phyloP scores from a whole-genome alignment of 2,329 filamentous ascomycete genomes.

The Rhynchosporium graminicola region DNA sequence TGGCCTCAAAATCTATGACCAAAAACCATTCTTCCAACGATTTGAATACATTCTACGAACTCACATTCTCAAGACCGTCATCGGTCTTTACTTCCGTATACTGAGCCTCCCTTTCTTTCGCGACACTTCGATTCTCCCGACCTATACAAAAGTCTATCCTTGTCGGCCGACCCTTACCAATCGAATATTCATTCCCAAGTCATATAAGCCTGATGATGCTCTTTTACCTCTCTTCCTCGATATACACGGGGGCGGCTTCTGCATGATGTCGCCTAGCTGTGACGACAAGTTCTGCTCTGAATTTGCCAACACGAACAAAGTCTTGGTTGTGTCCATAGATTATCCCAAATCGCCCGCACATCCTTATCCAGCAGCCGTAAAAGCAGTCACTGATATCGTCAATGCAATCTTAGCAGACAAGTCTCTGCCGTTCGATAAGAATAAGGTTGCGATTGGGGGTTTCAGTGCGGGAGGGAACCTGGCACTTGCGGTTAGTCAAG shows the following conservation, averaged over 20 bases:
- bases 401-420: slow-evolving; percentile 46
- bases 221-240: slow-evolving; percentile 47
- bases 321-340: slow-evolving; percentile 50
- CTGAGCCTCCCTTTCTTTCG: slow-evolving; percentile 24
- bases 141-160: slow-evolving; percentile 30
- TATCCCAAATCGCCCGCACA: slow-evolving; percentile 51
- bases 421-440: slow-evolving; percentile 48
- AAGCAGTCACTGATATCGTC: slow-evolving; percentile 50
- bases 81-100: slow-evolving; percentile 17
- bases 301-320: slow-evolving; percentile 45
- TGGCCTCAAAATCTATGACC: slow-evolving; percentile 11
- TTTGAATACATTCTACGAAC: slow-evolving; percentile 19
- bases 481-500: slow-evolving; percentile 46
- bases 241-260: slow-evolving; percentile 56
- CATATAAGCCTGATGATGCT: slow-evolving; percentile 28
- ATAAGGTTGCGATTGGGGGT: slow-evolving; percentile 48
- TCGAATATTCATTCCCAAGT: slow-evolving; percentile 44
- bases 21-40: slow-evolving; percentile 18
- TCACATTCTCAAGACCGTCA: slow-evolving; percentile 22
- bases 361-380: slow-evolving; percentile 48
- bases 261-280: slow-evolving; percentile 45
- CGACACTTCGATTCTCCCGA: slow-evolving; percentile 27
- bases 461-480: slow-evolving; percentile 56
- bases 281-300: slow-evolving; percentile 51
- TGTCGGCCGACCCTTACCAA: slow-evolving; percentile 32